phyloP scores from a whole-genome alignment of 169 alveolate genomes.

The Eimeria brunetti region DNA sequence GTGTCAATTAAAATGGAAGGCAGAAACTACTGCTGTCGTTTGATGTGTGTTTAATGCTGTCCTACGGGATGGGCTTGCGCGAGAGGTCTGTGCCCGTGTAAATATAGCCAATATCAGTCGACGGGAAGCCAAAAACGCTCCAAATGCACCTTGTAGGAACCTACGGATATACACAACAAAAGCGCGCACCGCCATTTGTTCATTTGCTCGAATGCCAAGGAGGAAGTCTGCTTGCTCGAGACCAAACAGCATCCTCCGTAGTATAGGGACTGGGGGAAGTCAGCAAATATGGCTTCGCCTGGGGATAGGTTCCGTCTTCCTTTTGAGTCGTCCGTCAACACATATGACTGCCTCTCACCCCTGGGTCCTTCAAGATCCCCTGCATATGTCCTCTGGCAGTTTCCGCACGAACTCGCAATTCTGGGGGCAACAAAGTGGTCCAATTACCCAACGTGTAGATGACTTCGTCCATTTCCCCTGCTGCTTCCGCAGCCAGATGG shows the following conservation, averaged over 20 bases:
- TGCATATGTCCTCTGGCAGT: constrained; percentile 33
- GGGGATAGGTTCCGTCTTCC: not conserved
- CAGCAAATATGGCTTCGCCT: not conserved
- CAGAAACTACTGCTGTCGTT: not conserved
- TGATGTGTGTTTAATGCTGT: not conserved
- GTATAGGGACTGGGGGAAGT: not conserved
- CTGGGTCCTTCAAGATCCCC: constrained; percentile 72
- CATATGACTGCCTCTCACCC: constrained; percentile 27
- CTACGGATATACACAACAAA: constrained; percentile 16
- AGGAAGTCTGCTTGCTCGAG: not conserved
- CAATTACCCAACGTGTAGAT: constrained; percentile 75
- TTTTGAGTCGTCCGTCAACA: not conserved
- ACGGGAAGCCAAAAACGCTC: constrained; percentile 64
- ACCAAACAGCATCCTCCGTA: not conserved
- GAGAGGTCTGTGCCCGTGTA: constrained; percentile 33
- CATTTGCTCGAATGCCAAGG: not conserved
- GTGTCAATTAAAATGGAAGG: not conserved
- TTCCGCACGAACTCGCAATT: constrained; percentile 44
- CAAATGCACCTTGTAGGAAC: constrained; percentile 78
- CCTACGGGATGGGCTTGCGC: constrained; percentile 66
- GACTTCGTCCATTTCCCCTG: constrained; percentile 28
- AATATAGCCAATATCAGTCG: constrained; percentile 71
- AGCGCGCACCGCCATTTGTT: not conserved
- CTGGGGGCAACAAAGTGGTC: constrained; percentile 65
- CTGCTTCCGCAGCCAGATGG: constrained; percentile 22